A percentile compares a stretch with the other conserved stretches of the same genome.
These are phyloP conservation scores for Petunia secreta DNA, from an alignment of 257 asterid species.

Conservation along the genomic window DNA sequence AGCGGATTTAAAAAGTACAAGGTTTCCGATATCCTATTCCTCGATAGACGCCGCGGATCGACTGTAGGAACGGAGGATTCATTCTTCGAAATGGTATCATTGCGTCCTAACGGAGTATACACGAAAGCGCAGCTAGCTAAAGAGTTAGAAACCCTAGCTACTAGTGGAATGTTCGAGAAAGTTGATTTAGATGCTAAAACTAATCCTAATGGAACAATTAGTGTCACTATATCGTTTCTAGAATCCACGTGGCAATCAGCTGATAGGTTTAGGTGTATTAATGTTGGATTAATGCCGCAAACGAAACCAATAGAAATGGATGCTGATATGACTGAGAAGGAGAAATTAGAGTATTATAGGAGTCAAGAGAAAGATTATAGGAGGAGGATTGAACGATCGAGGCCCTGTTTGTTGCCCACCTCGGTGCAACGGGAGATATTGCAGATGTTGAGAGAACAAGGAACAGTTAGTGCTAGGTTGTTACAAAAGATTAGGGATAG, in stretches of 20 bases:
- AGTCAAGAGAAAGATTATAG: slow-evolving; percentile 78
- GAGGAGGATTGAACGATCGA: slow-evolving; percentile 73
- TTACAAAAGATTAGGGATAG: slow-evolving; percentile 93
- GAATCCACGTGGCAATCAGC: slow-evolving; percentile 94
- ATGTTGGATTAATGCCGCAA: slow-evolving; percentile 88
- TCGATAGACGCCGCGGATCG: slow-evolving; percentile 64
- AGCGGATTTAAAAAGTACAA: slow-evolving; percentile 90
- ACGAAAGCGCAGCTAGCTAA: slow-evolving; percentile 84
- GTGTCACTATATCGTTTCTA: slow-evolving; percentile 65
- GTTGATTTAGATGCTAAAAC: slow-evolving; percentile 84
- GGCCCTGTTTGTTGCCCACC: slow-evolving; percentile 84
- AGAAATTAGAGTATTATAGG: slow-evolving; percentile 61
- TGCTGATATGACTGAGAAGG: slow-evolving; percentile 94
- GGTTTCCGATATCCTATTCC: slow-evolving; percentile 76
- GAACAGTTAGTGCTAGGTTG: slow-evolving; percentile 85
- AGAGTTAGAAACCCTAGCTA: slow-evolving; percentile 85
- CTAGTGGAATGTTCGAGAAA: slow-evolving; percentile 93
- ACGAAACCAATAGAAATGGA: slow-evolving; percentile 92
- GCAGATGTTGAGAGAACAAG: slow-evolving; percentile 70
- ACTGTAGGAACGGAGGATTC: slow-evolving; percentile 81
- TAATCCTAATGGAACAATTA: slow-evolving; percentile 83
- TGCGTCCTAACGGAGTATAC: slow-evolving; percentile 87
- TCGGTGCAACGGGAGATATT: slow-evolving; percentile 74
- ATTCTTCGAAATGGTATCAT: slow-evolving; percentile 90
- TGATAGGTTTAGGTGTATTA: slow-evolving; percentile 81